phyloP scores from a whole-genome alignment of 2,329 filamentous ascomycete species.

The Sclerotiophoma versabilis region DNA sequence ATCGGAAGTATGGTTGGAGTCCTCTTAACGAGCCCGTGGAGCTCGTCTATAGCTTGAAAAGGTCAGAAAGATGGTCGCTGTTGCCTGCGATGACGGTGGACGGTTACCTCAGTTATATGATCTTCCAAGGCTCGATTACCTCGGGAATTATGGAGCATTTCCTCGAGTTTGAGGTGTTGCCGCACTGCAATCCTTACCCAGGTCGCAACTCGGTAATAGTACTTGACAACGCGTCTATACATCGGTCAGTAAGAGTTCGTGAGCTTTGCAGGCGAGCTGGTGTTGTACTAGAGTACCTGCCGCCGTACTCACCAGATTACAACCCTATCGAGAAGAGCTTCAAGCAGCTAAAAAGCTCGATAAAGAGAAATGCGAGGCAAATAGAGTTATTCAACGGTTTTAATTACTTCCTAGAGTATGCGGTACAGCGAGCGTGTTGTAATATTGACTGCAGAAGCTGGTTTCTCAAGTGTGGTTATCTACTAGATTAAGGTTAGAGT shows the following conservation, averaged over 20 bases:
- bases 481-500: too few relatives aligned
- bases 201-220: not conserved
- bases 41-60: not conserved
- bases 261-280: not conserved
- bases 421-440: too few relatives aligned
- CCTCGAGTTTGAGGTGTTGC: not conserved
- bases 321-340: conserved; percentile 24
- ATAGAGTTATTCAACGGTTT: too few relatives aligned
- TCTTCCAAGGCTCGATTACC: conserved; percentile 14
- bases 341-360: conserved; percentile 20
- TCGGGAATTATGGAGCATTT: conserved; percentile 1
- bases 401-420: too few relatives aligned
- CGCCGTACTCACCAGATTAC: conserved; percentile 20
- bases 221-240: not conserved
- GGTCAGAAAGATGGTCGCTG: too few relatives aligned
- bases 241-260: not conserved
- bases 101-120: conserved; percentile 2
- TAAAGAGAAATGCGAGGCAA: not conserved
- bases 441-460: too few relatives aligned
- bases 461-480: too few relatives aligned
- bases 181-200: not conserved
- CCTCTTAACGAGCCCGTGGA: not conserved
- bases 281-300: conserved; percentile 12
- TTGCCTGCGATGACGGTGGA: conserved; percentile 18
- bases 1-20: too few relatives aligned